These are phyloP conservation scores for Salinomyces thailandicus DNA, from an alignment of 2,329 filamentous ascomycete species.

Conservation along the genomic window DNA sequence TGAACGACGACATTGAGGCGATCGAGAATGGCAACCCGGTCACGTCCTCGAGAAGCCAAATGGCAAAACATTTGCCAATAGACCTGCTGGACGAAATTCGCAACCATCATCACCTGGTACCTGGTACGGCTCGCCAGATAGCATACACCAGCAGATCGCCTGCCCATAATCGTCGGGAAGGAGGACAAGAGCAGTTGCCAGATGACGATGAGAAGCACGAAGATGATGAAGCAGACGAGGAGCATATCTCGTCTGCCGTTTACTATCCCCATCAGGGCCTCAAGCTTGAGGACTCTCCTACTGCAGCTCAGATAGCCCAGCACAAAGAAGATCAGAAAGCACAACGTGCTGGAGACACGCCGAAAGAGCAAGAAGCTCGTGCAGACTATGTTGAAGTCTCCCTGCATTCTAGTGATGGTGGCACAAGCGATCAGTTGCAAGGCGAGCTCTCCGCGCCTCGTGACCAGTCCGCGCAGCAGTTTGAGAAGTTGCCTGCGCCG, in stretches of 20 bases:
- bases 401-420: slow-evolving; percentile 49
- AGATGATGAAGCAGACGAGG: slow-evolving; percentile 60
- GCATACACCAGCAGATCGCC: slow-evolving; percentile 28
- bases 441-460: slow-evolving; percentile 44
- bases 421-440: slow-evolving; percentile 50
- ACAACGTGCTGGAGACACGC: background rate
- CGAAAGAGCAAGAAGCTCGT: slow-evolving; percentile 3
- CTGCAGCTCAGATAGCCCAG: slow-evolving; percentile 17
- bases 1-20: slow-evolving; percentile 22
- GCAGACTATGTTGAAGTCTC: slow-evolving; percentile 51
- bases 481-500: slow-evolving; percentile 12
- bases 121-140: slow-evolving; percentile 34
- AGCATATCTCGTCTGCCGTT: slow-evolving; percentile 77
- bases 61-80: slow-evolving; percentile 33
- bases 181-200: slow-evolving; percentile 7
- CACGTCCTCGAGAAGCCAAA: slow-evolving; percentile 20
- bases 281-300: slow-evolving; percentile 30
- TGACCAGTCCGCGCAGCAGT: slow-evolving; percentile 7
- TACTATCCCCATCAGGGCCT: slow-evolving; percentile 66
- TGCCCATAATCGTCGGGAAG: slow-evolving; percentile 10
- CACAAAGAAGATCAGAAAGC: slow-evolving; percentile 12
- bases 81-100: slow-evolving; percentile 47
- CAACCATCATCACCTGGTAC: slow-evolving; percentile 43
- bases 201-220: slow-evolving; percentile 26
- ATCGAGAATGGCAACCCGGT: slow-evolving; percentile 20